Evolutionary conservation across 257 asterid genomes (phyloP).

Genomic region (Salvia miltiorrhiza): DNA sequence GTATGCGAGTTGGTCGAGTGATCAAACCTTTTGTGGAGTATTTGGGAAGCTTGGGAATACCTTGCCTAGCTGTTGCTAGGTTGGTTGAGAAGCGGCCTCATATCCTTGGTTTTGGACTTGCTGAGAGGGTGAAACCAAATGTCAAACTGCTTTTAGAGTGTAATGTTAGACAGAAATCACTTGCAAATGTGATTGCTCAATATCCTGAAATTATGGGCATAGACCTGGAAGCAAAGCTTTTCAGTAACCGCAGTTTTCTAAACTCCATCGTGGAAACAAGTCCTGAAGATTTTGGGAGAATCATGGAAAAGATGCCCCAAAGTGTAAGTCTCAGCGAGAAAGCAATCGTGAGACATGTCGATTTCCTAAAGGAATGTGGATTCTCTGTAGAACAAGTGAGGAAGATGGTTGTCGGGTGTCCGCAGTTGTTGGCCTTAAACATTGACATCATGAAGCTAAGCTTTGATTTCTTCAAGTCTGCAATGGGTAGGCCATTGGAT

Average conservation of each 20-base stretch:
- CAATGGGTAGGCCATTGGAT: conserved; percentile 78
- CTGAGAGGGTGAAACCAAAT: conserved; percentile 70
- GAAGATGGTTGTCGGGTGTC: conserved; percentile 79
- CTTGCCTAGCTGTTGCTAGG: conserved; percentile 74
- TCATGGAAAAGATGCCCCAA: conserved; percentile 88
- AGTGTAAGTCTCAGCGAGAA: conserved; percentile 58
- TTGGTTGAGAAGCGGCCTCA: conserved; percentile 78
- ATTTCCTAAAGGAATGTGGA: conserved; percentile 64
- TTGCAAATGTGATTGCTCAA: conserved; percentile 73
- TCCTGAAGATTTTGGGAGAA: conserved; percentile 71
- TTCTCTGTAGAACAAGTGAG: conserved; percentile 63
- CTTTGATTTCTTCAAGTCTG: conserved; percentile 53
- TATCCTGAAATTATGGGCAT: conserved; percentile 87
- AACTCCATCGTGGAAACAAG: conserved; percentile 44
- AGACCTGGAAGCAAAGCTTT: conserved; percentile 51
- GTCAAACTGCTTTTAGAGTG: conserved; percentile 55
- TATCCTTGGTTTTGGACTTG: conserved; percentile 82
- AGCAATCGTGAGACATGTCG: conserved; percentile 63
- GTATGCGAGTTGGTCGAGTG: conserved; percentile 94
- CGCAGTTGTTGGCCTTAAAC: conserved; percentile 85
- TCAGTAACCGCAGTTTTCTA: conserved; percentile 48
- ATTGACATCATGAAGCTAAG: conserved; percentile 72
- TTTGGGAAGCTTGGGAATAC: conserved; percentile 74
- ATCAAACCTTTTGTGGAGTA: conserved; percentile 92
- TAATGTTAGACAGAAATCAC: conserved; percentile 53